A percentile compares a stretch with the other conserved stretches of the same genome.
Evolutionary conservation across 495 filamentous ascomycete genomes (phyloP).

Genomic region (Choiromyces venosus): DNA sequence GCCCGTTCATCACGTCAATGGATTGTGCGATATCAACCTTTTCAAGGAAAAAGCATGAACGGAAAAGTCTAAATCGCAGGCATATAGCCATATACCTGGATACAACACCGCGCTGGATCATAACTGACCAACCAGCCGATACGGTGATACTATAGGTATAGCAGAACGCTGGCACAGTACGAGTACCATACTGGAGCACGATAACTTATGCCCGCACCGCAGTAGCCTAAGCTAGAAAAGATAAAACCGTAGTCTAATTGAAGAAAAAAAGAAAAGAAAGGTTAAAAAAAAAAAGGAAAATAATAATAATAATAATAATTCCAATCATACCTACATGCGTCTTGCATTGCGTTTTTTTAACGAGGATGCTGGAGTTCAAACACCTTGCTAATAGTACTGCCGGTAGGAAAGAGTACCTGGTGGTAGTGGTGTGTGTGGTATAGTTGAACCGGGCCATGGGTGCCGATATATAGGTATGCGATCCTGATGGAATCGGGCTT

Average conservation of each 20-base stretch:
- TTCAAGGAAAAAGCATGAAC: neutral
- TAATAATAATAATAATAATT: too few relatives aligned
- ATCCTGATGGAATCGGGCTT: slow-evolving; percentile 1
- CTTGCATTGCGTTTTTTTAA: neutral
- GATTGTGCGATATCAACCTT: neutral
- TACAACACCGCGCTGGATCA: neutral
- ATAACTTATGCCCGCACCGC: neutral
- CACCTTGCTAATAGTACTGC: neutral
- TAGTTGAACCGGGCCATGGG: neutral
- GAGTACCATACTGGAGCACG: neutral
- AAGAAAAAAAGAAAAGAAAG: too few relatives aligned
- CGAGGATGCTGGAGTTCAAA: neutral
- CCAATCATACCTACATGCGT: neutral
- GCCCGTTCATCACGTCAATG: neutral
- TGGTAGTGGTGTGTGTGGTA: neutral
- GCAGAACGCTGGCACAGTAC: neutral
- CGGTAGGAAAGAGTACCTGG: neutral
- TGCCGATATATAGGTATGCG: neutral
- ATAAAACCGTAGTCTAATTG: too few relatives aligned
- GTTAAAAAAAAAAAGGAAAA: neutral
- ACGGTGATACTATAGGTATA: neutral
- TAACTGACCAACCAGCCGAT: neutral
- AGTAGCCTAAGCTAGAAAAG: neutral
- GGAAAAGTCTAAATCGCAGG: neutral
- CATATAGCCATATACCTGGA: neutral